Base-by-base conservation (phyloP, 805 yeast genomes). In the Schizosaccharomyces octosporus region DNA sequence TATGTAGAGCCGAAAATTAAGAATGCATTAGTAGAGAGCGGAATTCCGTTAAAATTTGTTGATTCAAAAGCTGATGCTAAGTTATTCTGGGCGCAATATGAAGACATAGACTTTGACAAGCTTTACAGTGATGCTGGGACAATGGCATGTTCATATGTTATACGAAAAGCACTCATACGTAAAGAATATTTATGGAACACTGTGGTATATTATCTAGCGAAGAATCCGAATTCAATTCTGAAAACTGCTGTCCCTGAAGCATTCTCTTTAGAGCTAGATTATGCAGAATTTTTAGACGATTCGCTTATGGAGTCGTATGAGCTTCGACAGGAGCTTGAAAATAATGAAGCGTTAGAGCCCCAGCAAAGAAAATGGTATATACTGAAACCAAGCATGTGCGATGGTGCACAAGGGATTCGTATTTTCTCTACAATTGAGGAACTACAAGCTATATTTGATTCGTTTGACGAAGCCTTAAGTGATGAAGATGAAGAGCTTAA, bases 351-450 rank as follows among this genome's bases (percentile, higher is more conserved):
- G 3, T n/a, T 15, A 36, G 21, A 27, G 6, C 21, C 31, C 11
- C 76, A 74, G 19, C 66, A 69, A 24, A 43, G 61, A 5, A 45
- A 55, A 13, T 67, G 66, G 66, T 90, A 94, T 89, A 93, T 93
- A 48, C 76, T 93, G 69, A 93, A 93, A 69, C 98, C 98, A 17
- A 82, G 95, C 65, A 88, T 93, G 96, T 85, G 95, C 67, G 98
- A 93, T 69, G 83, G 90, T 69, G 98, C 95, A 11, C 96, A 93
- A 69, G 98, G 98, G 0, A 90, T 93, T 60, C 74, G 95, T 48
- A 72, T 93, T 0, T 93, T 93, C 73, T 77, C 76, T 62, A 82
- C 88, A 0, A 75, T 87, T 43, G 86, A 82, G 7, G 93, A 88
- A 67, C 74, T 93, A 60, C 96, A 89, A 70, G 77, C 72, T 3